Evolutionary conservation across 2,329 filamentous ascomycete genomes (phyloP).

Genomic region (Pyricularia pennisetigena): DNA sequence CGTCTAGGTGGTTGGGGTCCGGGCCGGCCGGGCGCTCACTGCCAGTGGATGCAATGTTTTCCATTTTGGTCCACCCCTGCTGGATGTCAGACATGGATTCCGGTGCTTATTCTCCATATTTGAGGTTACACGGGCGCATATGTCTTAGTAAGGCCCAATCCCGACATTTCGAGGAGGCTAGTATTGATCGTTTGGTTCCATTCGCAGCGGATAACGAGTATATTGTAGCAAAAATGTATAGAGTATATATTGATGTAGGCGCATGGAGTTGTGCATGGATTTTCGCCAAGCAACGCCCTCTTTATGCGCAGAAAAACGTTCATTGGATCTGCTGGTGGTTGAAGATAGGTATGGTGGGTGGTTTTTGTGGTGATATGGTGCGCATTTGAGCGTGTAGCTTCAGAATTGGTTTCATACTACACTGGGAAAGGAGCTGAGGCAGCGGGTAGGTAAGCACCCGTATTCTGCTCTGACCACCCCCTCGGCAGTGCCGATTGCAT

Average conservation of each 20-base stretch:
- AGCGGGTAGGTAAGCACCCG: background rate
- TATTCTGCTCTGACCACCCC: background rate
- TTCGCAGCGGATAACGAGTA: background rate
- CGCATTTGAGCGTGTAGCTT: background rate
- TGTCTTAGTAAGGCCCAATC: background rate
- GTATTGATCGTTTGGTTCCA: background rate
- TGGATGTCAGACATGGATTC: background rate
- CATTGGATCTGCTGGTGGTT: background rate
- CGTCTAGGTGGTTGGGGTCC: background rate
- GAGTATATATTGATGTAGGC: background rate
- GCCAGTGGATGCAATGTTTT: background rate
- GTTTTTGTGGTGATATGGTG: background rate
- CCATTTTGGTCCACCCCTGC: background rate
- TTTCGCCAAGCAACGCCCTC: background rate
- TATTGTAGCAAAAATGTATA: background rate
- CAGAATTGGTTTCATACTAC: background rate
- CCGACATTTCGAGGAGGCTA: background rate
- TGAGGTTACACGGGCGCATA: background rate
- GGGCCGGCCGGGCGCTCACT: background rate
- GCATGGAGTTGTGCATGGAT: too few species aligned
- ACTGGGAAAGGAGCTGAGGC: too few species aligned
- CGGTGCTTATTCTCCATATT: background rate
- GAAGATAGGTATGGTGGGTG: too few species aligned
- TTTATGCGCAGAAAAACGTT: background rate
- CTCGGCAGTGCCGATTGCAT: background rate